Base-by-base conservation (phyloP, 1,284 basidiomycete genomes). In the Testicularia cyperi region DNA sequence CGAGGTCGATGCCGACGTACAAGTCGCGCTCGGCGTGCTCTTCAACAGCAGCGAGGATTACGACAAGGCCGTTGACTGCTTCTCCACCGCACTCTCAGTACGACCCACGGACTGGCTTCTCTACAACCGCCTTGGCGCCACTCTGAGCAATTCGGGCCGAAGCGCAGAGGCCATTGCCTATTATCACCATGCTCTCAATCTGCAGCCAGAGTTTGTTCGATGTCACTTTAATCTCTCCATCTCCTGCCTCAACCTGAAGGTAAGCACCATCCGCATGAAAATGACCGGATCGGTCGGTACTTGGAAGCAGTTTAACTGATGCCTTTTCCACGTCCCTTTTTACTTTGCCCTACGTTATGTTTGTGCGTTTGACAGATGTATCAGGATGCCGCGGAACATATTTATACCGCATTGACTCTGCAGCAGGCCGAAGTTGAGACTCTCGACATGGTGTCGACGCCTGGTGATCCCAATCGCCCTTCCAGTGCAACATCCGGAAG, bases 41-140 rank as follows among this genome's bases (percentile, higher is more conserved):
- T 83, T 99, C 78, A 97, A 96, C 77, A 85, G 88, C 12, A 88
- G 85, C 46, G 92, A 94, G 45, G 68, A 97, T 44, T 97, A 92
- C 72, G 81, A 80, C 28, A 91, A 91, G 73, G 90, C 94, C 0
- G 86, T 88, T 64, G 94, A 99, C 77, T 99, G 94, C 78, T 98
- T 98, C 80, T 81, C 82, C 31, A 84, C 92, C 1, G 94, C 95
- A 0, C 79, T 98, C 46, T 85, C 85, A 15, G 86, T 90, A 36
- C 83, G 90, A 45, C 94, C 92, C 2, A 85, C 91, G 55, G 94
- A 99, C 73, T 96, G 90, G 88, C 80, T 94, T 35, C 78, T 99
- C 55, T 96, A 92, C 79, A 98, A 98, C 76, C 85, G 94, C 19
- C 88, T 97, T 20, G 94, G 94, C 13, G 94, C 94, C 14, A 97